Evolutionary conservation across 2,329 filamentous ascomycete genomes (phyloP), one percentile per base, ranked within the genome.

Genomic region (Shiraia sp.): DNA sequence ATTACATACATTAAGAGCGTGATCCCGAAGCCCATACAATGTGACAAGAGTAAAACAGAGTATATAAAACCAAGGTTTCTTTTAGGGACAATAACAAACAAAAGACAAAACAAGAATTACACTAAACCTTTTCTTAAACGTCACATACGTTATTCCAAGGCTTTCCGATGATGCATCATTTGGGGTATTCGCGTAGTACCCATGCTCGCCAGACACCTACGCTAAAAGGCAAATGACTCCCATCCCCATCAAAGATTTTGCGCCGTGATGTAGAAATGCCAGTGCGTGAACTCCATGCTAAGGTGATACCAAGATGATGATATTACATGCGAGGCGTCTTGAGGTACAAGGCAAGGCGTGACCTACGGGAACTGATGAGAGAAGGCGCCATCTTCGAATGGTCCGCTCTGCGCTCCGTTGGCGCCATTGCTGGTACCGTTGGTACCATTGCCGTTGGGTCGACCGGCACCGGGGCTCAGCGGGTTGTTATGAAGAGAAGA

Each of bases 171-270:
- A 37, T 38, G 34, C 19, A 36, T 44, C 39, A 38, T 40, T n/a
- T 44, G 47, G 40, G 40, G 45, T 30, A 30, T 33, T 32, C 32
- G 19, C 38, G 42, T 52, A 49, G 51, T 41, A 40, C 44, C 42
- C 39, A 44, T 47, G 31, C 42, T 52, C 61, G 56, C 61, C 61
- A 59, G 56, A 61, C 61, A 56, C 61, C 61, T 22, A 48, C 54
- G 59, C 56, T 61, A 61, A 59, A 51, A 45, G 49, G 45, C 46
- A 37, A 22, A 42, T 33, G 35, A 49, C 53, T 45, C 37, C 41
- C 41, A 42, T 42, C 40, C 38, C 19, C 19, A 23, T 42, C 24
- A 36, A 40, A 23, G 24, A 36, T 25, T 17, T 42, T 38, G 29
- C 35, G 29, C 34, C 40, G 28, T 34, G 16, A 24, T 36, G 16